Conservation (phyloP, 768 basidiomycete genomes). For the Leucogyrophana mollusca region DNA sequence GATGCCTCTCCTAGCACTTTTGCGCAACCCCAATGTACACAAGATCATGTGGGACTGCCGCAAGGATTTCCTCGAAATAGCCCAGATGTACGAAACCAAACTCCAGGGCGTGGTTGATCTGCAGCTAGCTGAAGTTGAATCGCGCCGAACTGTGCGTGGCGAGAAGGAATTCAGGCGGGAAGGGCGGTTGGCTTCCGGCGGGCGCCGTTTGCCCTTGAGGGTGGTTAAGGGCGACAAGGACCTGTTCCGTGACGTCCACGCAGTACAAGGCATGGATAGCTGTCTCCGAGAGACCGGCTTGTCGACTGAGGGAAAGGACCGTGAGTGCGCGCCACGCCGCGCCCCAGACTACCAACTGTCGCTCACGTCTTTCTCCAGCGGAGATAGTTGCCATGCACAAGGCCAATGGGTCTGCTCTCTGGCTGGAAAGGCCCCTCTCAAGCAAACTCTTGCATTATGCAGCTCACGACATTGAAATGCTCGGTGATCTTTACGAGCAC, state of each 20-base stretch:
- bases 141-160: constrained; percentile 21
- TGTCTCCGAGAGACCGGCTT: constrained; percentile 27
- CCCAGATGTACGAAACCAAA: constrained; percentile 21
- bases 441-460: constrained; percentile 38
- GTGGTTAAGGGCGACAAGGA: constrained; percentile 21
- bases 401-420: constrained; percentile 23
- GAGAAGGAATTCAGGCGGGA: constrained; percentile 27
- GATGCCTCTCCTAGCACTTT: constrained; percentile 22
- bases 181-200: constrained; percentile 21
- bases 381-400: constrained; percentile 38
- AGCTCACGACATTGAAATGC: constrained; percentile 40
- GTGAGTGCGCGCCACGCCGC: constrained; percentile 17
- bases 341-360: not conserved
- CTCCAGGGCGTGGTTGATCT: constrained; percentile 38
- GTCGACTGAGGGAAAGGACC: constrained; percentile 29
- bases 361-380: constrained; percentile 17
- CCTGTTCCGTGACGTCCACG: constrained; percentile 30
- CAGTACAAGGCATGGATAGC: constrained; percentile 34
- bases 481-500: constrained; percentile 33
- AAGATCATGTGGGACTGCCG: constrained; percentile 46
- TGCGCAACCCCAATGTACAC: constrained; percentile 25
- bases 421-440: constrained; percentile 37
- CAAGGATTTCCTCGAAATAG: constrained; percentile 38
- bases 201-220: constrained; percentile 20
- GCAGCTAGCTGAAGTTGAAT: constrained; percentile 38